Conservation (phyloP, 495 filamentous ascomycete species). For the Tuber indicum region DNA sequence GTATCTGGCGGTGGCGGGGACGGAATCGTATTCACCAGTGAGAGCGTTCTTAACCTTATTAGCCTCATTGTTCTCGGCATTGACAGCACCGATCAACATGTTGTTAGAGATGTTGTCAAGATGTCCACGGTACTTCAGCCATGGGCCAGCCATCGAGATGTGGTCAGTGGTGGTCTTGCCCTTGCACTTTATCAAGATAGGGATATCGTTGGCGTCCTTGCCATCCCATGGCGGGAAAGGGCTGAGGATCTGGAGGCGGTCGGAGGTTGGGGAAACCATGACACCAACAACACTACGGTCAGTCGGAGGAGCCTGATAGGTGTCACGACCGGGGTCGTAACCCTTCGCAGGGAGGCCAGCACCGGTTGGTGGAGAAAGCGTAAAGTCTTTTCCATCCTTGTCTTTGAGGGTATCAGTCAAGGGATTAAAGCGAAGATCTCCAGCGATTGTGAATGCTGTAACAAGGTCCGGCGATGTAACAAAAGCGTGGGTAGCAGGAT, state of each 20-base stretch:
- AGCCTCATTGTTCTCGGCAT: slow-evolving; percentile 89
- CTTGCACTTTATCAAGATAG: slow-evolving; percentile 94
- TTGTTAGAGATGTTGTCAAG: slow-evolving; percentile 99
- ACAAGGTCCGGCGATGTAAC: slow-evolving; percentile 97
- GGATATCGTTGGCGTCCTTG: slow-evolving; percentile 80
- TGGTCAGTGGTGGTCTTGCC: slow-evolving; percentile 99
- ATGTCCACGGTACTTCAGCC: slow-evolving; percentile 99
- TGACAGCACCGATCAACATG: slow-evolving; percentile 98
- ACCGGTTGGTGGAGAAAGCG: slow-evolving; percentile 70
- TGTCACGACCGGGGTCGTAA: slow-evolving; percentile 89
- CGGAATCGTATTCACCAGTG: slow-evolving; percentile 74
- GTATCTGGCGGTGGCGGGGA: slow-evolving; percentile 91
- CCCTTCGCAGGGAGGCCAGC: slow-evolving; percentile 72
- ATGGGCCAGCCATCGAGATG: slow-evolving; percentile 98
- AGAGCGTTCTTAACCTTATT: slow-evolving; percentile 96
- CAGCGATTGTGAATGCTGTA: slow-evolving; percentile 84
- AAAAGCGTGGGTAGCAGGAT: slow-evolving; percentile 97
- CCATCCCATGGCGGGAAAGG: slow-evolving; percentile 88
- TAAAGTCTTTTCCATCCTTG: slow-evolving; percentile 96
- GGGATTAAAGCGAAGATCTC: slow-evolving; percentile 92
- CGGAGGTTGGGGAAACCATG: slow-evolving; percentile 77
- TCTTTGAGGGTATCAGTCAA: slow-evolving; percentile 89
- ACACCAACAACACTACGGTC: slow-evolving; percentile 68
- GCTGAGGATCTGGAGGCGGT: slow-evolving; percentile 86
- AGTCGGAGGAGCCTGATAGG: slow-evolving; percentile 90